These are phyloP conservation scores for Picea sitchensis DNA, from an alignment of 75 land plant species.

Conservation along the genomic window DNA sequence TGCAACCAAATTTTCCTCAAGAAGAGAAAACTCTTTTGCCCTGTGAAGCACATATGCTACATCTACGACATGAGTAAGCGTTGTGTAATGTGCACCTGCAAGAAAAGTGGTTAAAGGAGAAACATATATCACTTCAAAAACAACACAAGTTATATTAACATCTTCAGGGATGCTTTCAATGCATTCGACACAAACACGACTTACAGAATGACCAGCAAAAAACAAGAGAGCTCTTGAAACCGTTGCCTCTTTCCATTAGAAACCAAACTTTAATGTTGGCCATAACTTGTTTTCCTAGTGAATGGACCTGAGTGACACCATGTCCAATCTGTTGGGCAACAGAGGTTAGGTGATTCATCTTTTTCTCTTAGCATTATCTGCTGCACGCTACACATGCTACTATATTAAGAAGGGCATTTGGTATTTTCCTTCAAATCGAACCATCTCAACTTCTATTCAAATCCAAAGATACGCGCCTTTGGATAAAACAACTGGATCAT, in stretches of 20 bases:
- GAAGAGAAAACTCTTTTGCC: slow-evolving; percentile 46
- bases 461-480: no score
- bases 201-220: slow-evolving; percentile 32
- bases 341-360: slow-evolving; percentile 48
- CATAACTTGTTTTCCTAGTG: slow-evolving; percentile 92
- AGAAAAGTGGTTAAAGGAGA: slow-evolving; percentile 48
- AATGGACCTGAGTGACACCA: slow-evolving; percentile 91
- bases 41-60: slow-evolving; percentile 71
- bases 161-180: slow-evolving; percentile 79
- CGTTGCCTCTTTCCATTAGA: no score
- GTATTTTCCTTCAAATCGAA: no score
- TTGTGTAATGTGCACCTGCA: slow-evolving; percentile 41
- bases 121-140: slow-evolving; percentile 91
- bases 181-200: slow-evolving; percentile 87
- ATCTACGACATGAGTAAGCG: slow-evolving; percentile 95
- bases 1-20: slow-evolving; percentile 73
- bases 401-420: no score
- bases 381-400: no score
- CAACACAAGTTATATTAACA: slow-evolving; percentile 61
- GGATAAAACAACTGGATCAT: no score
- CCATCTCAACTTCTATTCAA: no score
- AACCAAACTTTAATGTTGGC: no score
- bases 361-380: slow-evolving; percentile 14
- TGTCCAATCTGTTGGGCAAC: slow-evolving; percentile 85
- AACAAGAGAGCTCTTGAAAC: no score